Percentiles rank a stretch among this genome's conserved stretches.
These are phyloP conservation scores for Viola odorata DNA, from an alignment of 345 rosid species.

Conservation along the genomic window DNA sequence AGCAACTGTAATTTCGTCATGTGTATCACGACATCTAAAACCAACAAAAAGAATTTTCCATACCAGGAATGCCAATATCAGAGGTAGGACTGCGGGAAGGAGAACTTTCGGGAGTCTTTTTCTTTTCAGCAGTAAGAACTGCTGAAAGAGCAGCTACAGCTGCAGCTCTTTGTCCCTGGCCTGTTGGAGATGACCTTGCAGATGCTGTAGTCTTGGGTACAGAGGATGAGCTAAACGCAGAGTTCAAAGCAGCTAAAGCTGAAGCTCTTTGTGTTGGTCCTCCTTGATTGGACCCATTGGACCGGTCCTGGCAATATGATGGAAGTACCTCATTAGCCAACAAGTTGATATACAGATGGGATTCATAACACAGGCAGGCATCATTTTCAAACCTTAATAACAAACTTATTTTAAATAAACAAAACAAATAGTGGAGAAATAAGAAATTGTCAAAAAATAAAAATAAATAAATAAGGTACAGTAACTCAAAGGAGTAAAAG, in stretches of 20 bases:
- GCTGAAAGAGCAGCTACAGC: conserved; percentile 94
- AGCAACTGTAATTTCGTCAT: background rate
- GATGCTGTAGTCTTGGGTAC: conserved; percentile 36
- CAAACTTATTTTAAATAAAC: background rate
- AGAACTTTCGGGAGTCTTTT: conserved; percentile 56
- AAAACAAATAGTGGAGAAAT: background rate
- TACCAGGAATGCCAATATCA: conserved; percentile 44
- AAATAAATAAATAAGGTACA: background rate
- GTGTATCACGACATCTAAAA: background rate
- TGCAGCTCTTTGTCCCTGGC: conserved; percentile 85
- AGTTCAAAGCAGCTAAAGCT: conserved; percentile 78
- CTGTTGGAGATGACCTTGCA: conserved; percentile 32
- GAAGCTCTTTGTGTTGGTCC: conserved; percentile 77
- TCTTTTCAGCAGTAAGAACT: conserved; percentile 83
- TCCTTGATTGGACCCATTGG: conserved; percentile 55
- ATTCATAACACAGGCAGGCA: background rate
- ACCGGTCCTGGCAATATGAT: conserved; percentile 32
- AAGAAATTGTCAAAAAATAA: background rate
- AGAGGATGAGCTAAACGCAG: conserved; percentile 66
- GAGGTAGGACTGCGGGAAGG: conserved; percentile 50
- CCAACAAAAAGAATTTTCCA: conserved; percentile 12
- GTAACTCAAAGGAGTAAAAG: too few species aligned
- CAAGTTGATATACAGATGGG: background rate
- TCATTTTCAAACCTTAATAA: background rate
- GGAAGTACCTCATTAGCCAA: background rate